phyloP scores from a whole-genome alignment of 2,329 filamentous ascomycete genomes.

The Aureobasidium musti region DNA sequence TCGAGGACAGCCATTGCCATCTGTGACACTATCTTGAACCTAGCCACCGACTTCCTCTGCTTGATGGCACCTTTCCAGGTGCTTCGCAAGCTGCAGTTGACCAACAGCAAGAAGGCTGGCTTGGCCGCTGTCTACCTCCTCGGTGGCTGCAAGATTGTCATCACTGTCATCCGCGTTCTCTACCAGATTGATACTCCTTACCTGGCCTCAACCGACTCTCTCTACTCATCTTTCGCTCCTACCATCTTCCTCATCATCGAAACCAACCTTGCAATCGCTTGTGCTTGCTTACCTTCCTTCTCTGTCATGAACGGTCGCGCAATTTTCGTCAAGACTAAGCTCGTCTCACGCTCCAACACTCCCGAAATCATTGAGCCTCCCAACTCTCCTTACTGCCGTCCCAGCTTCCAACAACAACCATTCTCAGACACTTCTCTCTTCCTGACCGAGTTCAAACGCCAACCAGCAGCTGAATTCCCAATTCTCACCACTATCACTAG shows the following conservation, averaged over 20 bases:
- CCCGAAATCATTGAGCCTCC: constrained; percentile 8
- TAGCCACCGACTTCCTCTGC: constrained; percentile 42
- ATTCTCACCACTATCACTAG: constrained; percentile 20
- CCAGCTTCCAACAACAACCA: constrained; percentile 5
- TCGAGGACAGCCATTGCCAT: constrained; percentile 48
- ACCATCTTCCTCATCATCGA: constrained; percentile 21
- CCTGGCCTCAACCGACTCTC: not conserved
- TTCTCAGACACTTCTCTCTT: constrained; percentile 19
- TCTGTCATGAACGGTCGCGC: constrained; percentile 4
- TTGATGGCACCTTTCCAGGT: constrained; percentile 42
- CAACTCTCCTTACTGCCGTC: constrained; percentile 8
- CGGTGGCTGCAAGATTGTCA: constrained; percentile 38
- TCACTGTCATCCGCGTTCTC: constrained; percentile 8
- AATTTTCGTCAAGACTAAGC: constrained; percentile 9
- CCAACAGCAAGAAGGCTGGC: constrained; percentile 39
- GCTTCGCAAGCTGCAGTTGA: constrained; percentile 40
- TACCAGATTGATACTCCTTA: constrained; percentile 17
- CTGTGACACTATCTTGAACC: constrained; percentile 42
- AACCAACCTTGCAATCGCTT: constrained; percentile 17
- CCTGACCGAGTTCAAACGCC: constrained; percentile 15
- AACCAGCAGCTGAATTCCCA: not conserved
- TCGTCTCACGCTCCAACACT: not conserved
- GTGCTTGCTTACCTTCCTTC: constrained; percentile 19
- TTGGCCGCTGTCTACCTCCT: constrained; percentile 43
- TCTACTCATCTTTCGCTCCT: not conserved